Evolutionary conservation across 2,329 filamentous ascomycete species (phyloP), one percentile per base, ranked within the genome.

Genomic region (Parastagonospora avenae): DNA sequence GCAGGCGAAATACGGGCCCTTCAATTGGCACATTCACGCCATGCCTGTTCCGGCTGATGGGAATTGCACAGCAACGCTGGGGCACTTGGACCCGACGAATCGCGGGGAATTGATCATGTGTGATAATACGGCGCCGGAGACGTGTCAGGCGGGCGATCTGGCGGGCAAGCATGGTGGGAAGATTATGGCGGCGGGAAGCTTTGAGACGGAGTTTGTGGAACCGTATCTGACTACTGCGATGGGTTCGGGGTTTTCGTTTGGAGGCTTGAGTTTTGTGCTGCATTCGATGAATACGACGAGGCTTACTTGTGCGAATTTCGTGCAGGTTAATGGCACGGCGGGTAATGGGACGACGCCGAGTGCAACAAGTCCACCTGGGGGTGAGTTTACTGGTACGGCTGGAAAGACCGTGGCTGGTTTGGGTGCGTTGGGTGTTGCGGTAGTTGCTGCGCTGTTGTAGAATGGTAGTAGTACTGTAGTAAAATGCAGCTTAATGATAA

Each of bases 281-380:
- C 81, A 85, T 60, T 74, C 66, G 33, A 66, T 73, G 12, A 80
- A 84, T 63, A 76, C 74, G 29, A 79, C 77, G 10, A 75, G 79
- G 48, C 69, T 84, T 55, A 79, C 79, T 27, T 85, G 82, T 70
- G 82, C 79, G 42, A 83, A 83, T 62, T 83, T 84, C 58, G 67
- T 65, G 44, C 48, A 50, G 27, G 43, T 59, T 7, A 39, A 38
- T 38, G 55, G 50, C 0, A 59, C 59, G 27, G 40, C 35, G 8
- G 37, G 48, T 0, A 62, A 58, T 31, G 50, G 43, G 3, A 60
- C 56, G 7, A 42, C 2, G 11, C 14, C 54, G n/a, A 63, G 54
- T 2, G 50, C 49, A 29, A 55, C 59, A 12, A 32, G 27, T 11
- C 27, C 24, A 6, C 49, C 58, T 2, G 19, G 3, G 19, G 19